Conservation (phyloP, 1,284 basidiomycete genomes). For the Fereydounia khargensis region DNA sequence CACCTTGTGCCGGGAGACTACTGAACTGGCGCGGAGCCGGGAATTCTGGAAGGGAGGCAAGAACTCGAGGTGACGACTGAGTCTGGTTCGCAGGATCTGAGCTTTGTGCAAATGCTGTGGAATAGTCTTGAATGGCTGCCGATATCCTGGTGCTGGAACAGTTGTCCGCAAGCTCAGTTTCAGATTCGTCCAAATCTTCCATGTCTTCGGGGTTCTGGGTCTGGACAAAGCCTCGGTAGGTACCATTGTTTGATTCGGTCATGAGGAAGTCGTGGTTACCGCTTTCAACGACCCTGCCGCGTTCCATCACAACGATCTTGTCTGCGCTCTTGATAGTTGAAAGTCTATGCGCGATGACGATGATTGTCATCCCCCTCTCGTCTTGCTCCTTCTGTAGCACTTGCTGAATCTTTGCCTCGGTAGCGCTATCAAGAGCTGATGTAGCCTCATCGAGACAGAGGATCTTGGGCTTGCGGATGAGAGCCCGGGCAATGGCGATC, state of each 20-base stretch:
- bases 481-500: slow-evolving; percentile 52
- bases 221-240: slow-evolving; percentile 49
- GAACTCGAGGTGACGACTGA: too few relatives aligned
- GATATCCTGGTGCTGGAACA: neutral
- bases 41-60: too few relatives aligned
- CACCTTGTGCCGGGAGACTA: too few relatives aligned
- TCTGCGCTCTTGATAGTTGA: slow-evolving; percentile 53
- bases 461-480: slow-evolving; percentile 47
- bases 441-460: slow-evolving; percentile 53
- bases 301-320: slow-evolving; percentile 49
- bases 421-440: slow-evolving; percentile 49
- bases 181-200: slow-evolving; percentile 11
- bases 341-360: slow-evolving; percentile 53
- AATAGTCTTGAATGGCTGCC: too few relatives aligned
- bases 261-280: slow-evolving; percentile 46
- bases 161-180: neutral
- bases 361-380: slow-evolving; percentile 50
- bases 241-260: slow-evolving; percentile 14
- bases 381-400: slow-evolving; percentile 49
- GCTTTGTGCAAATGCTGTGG: too few relatives aligned
- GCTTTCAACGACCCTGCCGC: slow-evolving; percentile 42
- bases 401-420: slow-evolving; percentile 48
- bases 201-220: slow-evolving; percentile 34
- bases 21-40: too few relatives aligned
- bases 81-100: too few relatives aligned